Evolutionary conservation across 768 basidiomycete genomes (phyloP), one percentile per base, ranked within the genome.

Genomic region (Coprinellus micaceus): DNA sequence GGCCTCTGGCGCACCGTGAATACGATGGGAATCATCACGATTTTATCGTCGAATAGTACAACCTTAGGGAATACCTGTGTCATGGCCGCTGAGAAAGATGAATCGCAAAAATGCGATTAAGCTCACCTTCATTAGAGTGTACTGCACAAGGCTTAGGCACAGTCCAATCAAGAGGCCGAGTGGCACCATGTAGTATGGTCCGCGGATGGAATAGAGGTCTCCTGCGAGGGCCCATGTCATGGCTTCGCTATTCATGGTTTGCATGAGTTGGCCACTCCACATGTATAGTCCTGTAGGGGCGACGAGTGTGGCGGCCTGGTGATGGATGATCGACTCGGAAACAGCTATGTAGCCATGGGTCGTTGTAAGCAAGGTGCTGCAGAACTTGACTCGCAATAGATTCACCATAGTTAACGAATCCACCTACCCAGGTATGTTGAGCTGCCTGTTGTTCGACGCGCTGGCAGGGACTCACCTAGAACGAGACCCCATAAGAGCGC

Each of bases 401-500:
- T 63, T 52, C 59, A 74, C 77, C 72, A 55, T 77, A 75, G 55
- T 74, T 73, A 4, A 74, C 59, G 25, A 74, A 52, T 15, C 73
- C 71, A 30, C 75, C 73, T 75, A 37, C 24, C 43, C n/a, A 26
- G n/a, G n/a, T n/a, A 40, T 22, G 19, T 46, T 54, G 21, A 48
- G 28, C 29, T 10, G 7, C 26, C 13, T 48, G 17, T 11, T 21
- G 29, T 12, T 24, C 0, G n/a, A 24, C 10, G 24, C 3, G 13
- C 25, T 37, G 29, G 51, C 19, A 12, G 43, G 40, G 6, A 60
- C 64, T 46, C 52, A 75, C 76, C 84, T 53, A 87, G 72, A 44
- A 87, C 75, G 0, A 85, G 84, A 3, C 84, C 84, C 75, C 80
- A 79, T n/a, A 85, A 71, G 62, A 88, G 86, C 6, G 83, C 82